phyloP scores from a whole-genome alignment of 176 grass and related monocot species.

The Cenchrus purpureus region DNA sequence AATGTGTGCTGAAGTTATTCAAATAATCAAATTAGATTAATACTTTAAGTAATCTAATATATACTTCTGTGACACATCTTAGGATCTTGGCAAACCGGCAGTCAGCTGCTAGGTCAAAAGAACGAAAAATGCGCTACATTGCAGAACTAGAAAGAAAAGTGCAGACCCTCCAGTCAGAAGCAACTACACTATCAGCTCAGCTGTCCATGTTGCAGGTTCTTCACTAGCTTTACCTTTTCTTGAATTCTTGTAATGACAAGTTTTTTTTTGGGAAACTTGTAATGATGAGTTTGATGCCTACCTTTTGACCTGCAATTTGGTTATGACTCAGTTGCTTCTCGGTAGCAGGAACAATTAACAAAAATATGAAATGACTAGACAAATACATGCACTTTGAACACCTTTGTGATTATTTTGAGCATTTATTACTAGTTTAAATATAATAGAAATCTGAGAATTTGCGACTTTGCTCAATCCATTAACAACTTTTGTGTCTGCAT shows the following conservation, averaged over 20 bases:
- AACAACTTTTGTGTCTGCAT: not conserved
- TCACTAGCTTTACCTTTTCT: slow-evolving; percentile 36
- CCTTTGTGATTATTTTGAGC: not conserved
- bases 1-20: not conserved
- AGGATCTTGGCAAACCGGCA: slow-evolving; percentile 97
- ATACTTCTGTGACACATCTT: slow-evolving; percentile 27
- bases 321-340: slow-evolving; percentile 13
- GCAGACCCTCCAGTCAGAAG: slow-evolving; percentile 81
- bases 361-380: not conserved
- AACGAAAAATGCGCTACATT: slow-evolving; percentile 99
- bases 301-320: not conserved
- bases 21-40: not conserved
- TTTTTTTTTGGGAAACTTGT: too few relatives aligned
- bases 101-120: slow-evolving; percentile 96
- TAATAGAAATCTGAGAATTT: not conserved
- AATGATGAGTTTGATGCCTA: slow-evolving; percentile 10
- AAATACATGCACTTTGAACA: not conserved
- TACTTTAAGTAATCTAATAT: not conserved
- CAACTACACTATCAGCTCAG: slow-evolving; percentile 86
- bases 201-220: slow-evolving; percentile 82
- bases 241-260: not conserved
- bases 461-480: not conserved
- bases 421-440: slow-evolving; percentile 6
- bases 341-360: not conserved
- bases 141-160: slow-evolving; percentile 92